phyloP scores from a whole-genome alignment of 306 rosid genomes.

The Vigna radiata region DNA sequence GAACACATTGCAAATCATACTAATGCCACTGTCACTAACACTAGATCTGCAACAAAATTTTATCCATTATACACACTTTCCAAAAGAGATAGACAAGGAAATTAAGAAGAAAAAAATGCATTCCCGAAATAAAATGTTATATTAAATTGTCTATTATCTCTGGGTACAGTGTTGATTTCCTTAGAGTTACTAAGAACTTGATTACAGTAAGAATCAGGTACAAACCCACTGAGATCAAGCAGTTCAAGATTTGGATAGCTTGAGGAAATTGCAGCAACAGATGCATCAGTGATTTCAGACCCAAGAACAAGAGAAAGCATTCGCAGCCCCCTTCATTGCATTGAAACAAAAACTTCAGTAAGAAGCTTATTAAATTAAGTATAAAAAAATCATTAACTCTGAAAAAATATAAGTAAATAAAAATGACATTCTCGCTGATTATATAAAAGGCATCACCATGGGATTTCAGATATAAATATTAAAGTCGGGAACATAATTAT shows the following conservation, averaged over 20 bases:
- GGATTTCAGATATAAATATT: constrained; percentile 11
- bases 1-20: constrained; percentile 91
- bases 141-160: background rate
- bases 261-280: constrained; percentile 95
- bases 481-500: background rate
- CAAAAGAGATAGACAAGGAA: constrained; percentile 12
- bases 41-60: constrained; percentile 74
- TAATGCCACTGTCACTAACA: constrained; percentile 91
- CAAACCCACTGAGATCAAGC: constrained; percentile 98
- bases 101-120: background rate
- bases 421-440: background rate
- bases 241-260: constrained; percentile 80
- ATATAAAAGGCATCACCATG: background rate
- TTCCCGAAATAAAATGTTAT: constrained; percentile 10
- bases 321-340: constrained; percentile 67
- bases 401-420: background rate
- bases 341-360: constrained; percentile 41
- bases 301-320: constrained; percentile 99
- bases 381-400: background rate
- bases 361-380: constrained; percentile 31
- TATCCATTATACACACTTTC: constrained; percentile 31
- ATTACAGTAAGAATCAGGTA: constrained; percentile 30
- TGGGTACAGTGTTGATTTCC: background rate
- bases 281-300: constrained; percentile 92
- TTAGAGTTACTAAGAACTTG: constrained; percentile 2